Base-by-base conservation (phyloP, 2,329 filamentous ascomycete genomes). In the Sporothrix protearum region DNA sequence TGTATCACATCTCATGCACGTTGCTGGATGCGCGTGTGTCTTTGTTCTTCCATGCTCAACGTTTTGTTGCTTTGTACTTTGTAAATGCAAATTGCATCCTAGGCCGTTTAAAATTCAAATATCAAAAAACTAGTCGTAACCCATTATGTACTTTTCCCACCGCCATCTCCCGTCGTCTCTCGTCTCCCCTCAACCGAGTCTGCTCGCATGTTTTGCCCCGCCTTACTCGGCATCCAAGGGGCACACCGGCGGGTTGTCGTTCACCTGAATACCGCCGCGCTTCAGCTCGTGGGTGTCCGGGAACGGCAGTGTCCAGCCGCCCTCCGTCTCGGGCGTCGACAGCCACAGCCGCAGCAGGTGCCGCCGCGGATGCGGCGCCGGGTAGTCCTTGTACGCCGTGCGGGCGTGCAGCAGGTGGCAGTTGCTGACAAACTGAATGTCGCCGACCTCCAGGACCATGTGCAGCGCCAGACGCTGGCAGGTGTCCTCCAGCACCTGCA, bases 291-390 rank as follows among this genome's bases (percentile, higher is more conserved):
- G 83, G 71, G 87, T 91, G 80, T 97, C 94, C 76, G 88, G 89
- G 82, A 94, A 95, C 0, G 93, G 93, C 80, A 97, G 80, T 68
- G 87, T 89, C 93, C 93, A 97, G 0, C 94, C 94, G 2, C 93
- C 94, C 80, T 97, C 93, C 28, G 81, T 84, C 81, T 95, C 91
- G 0, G 93, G 93, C 2, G 92, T 93, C 12, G 92, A 89, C 71
- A 97, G 82, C 94, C 94, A 97, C 75, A 97, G 82, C 61, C 94
- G 85, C 85, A 97, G 91, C 33, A 97, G 82, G 78, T 97, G 93
- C 61, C 94, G 85, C 47, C 92, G 83, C 0, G 92, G 92, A 28
- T 85, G 84, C 55, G 91, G 90, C 39, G 91, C 88, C 19, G 87
- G 86, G 79, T 87, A 81, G 74, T 85, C 83, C 74, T 84, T 92